Conservation (phyloP, 2,329 filamentous ascomycete species). For the Fusarium torreyae region DNA sequence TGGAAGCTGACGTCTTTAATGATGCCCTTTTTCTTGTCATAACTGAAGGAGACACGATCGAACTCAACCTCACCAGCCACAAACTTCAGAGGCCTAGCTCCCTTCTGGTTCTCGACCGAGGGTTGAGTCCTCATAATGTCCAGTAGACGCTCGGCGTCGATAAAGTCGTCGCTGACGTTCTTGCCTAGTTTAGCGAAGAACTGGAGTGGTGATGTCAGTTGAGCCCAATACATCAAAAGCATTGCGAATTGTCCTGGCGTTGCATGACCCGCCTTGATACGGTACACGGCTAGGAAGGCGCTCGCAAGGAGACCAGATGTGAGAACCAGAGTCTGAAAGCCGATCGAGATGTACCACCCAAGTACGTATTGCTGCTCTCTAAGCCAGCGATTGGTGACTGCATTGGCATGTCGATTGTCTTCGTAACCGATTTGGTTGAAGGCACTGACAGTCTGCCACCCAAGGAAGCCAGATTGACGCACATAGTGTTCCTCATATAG, state of each 20-base stretch:
- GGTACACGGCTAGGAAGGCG: slow-evolving; percentile 73
- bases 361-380: slow-evolving; percentile 57
- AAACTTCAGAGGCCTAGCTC: slow-evolving; percentile 65
- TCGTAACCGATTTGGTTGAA: slow-evolving; percentile 74
- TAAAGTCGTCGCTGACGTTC: slow-evolving; percentile 69
- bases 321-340: slow-evolving; percentile 74
- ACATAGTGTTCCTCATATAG: slow-evolving; percentile 70
- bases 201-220: slow-evolving; percentile 78
- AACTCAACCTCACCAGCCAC: slow-evolving; percentile 70
- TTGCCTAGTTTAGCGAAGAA: slow-evolving; percentile 75
- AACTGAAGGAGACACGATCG: slow-evolving; percentile 69
- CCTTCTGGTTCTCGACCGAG: slow-evolving; percentile 67
- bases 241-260: slow-evolving; percentile 79
- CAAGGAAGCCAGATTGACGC: slow-evolving; percentile 69
- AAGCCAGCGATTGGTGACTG: slow-evolving; percentile 61
- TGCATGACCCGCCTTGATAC: slow-evolving; percentile 73
- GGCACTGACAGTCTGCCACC: slow-evolving; percentile 72
- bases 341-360: slow-evolving; percentile 67
- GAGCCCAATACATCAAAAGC: slow-evolving; percentile 81
- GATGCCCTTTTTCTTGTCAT: slow-evolving; percentile 72
- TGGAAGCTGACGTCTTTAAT: slow-evolving; percentile 68
- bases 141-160: slow-evolving; percentile 70
- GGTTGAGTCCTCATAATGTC: slow-evolving; percentile 72
- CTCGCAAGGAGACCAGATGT: slow-evolving; percentile 78
- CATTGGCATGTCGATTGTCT: slow-evolving; percentile 67